phyloP scores from a whole-genome alignment of 202 grass and related monocot species.

The Brachypodium distachyon region DNA sequence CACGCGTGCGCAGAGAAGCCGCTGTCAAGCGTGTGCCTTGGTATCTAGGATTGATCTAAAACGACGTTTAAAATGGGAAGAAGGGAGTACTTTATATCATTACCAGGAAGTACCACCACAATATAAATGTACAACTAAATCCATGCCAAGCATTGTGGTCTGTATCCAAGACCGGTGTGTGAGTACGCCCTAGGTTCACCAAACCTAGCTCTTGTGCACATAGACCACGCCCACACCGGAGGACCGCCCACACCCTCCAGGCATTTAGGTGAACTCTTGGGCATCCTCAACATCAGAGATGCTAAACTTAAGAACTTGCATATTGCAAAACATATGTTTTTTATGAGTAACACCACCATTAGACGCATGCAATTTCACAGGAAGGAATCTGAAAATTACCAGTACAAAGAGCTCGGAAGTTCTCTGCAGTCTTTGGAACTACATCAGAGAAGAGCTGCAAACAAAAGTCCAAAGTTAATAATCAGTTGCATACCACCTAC shows the following conservation, averaged over 20 bases:
- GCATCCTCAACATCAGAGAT: not conserved
- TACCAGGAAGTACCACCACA: not conserved
- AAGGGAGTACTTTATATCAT: too few relatives aligned
- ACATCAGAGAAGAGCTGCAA: conserved; percentile 59
- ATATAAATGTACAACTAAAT: not conserved
- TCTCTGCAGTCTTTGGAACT: conserved; percentile 55
- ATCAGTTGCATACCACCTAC: not conserved
- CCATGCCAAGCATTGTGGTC: not conserved
- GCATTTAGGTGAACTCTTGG: not conserved
- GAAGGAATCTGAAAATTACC: conserved; percentile 35
- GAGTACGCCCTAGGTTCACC: not conserved
- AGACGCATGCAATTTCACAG: not conserved
- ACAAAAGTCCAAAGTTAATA: conserved; percentile 10
- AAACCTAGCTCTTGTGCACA: not conserved
- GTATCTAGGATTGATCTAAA: too few relatives aligned
- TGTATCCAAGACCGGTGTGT: not conserved
- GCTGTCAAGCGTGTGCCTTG: too few relatives aligned
- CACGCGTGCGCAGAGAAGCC: too few relatives aligned
- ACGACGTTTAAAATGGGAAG: too few relatives aligned
- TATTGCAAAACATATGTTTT: not conserved
- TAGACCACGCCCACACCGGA: not conserved
- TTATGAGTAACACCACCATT: not conserved
- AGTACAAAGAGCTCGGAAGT: conserved; percentile 74
- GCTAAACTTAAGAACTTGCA: not conserved
- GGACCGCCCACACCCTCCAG: too few relatives aligned